phyloP scores from a whole-genome alignment of 345 rosid genomes.

The Eucalyptus tenuipes region DNA sequence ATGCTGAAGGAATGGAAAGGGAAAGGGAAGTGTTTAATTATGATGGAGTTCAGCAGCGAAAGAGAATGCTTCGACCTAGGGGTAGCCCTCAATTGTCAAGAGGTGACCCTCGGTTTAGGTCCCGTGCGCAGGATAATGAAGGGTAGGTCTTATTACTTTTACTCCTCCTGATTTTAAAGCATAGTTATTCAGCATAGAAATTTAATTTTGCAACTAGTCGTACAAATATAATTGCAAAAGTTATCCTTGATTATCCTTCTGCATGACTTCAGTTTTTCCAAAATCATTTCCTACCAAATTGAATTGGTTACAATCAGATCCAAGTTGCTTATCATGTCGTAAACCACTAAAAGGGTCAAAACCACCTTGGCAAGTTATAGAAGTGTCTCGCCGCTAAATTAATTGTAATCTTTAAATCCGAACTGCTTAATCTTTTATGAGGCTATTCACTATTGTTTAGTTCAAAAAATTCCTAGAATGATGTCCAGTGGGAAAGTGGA shows the following conservation, averaged over 20 bases:
- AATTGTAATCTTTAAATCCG: background rate
- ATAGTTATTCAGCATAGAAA: background rate
- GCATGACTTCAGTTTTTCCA: background rate
- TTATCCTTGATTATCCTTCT: background rate
- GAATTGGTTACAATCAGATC: background rate
- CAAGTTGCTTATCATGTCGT: background rate
- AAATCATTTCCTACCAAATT: background rate
- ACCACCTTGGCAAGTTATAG: background rate
- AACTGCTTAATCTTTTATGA: background rate
- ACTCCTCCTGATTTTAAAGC: background rate
- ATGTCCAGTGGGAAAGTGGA: background rate
- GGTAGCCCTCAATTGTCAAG: slow-evolving; percentile 77
- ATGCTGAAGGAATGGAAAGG: slow-evolving; percentile 77
- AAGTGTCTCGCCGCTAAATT: background rate
- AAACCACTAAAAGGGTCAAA: background rate
- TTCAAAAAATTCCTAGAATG: background rate
- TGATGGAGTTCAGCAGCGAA: slow-evolving; percentile 95
- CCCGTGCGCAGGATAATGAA: slow-evolving; percentile 74
- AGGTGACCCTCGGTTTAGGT: slow-evolving; percentile 51
- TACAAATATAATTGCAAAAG: background rate
- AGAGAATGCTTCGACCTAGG: slow-evolving; percentile 91
- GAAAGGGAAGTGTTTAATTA: slow-evolving; percentile 69
- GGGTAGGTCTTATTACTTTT: slow-evolving; percentile 45
- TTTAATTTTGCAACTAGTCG: background rate
- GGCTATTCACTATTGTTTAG: background rate